Percentiles rank a stretch among this genome's conserved stretches.
These are phyloP conservation scores for Acacia concinna DNA, from an alignment of 331 rosid species.

Conservation along the genomic window DNA sequence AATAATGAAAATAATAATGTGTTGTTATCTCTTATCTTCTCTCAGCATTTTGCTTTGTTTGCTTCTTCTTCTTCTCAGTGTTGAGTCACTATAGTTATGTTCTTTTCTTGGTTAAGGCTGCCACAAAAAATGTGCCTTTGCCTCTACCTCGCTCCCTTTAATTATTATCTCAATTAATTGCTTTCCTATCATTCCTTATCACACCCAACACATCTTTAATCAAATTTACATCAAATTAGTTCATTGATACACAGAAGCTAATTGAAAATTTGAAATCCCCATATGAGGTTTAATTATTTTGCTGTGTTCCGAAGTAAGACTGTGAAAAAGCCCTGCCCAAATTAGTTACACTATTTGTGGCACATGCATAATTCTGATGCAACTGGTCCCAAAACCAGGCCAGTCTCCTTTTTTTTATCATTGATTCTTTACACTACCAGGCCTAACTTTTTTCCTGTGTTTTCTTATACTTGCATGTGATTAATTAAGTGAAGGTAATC, in stretches of 20 bases:
- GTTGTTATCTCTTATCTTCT: conserved; percentile 38
- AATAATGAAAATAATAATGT: neutral
- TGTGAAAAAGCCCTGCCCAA: conserved; percentile 14
- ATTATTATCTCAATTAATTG: neutral
- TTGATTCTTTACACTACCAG: neutral
- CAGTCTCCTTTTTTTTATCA: neutral
- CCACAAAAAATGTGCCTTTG: conserved; percentile 24
- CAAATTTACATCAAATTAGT: neutral
- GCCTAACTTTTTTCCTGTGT: neutral
- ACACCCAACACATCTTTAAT: neutral
- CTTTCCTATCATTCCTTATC: neutral
- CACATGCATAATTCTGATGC: conserved; percentile 8
- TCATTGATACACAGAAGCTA: neutral
- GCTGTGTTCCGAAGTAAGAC: neutral
- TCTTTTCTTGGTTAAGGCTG: conserved; percentile 49
- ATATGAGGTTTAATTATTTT: neutral
- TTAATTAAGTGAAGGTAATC: neutral
- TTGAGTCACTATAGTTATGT: conserved; percentile 40
- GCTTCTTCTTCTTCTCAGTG: conserved; percentile 45
- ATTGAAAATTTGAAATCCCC: neutral
- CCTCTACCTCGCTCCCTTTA: neutral
- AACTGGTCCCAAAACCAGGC: conserved; percentile 1
- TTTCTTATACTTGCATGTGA: neutral
- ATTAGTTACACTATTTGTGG: conserved; percentile 22
- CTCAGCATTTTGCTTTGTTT: conserved; percentile 43